Evolutionary conservation across 352 stramenopile genomes (phyloP), one percentile per base, ranked within the genome.

Genomic region (Phytophthora pinifolia): DNA sequence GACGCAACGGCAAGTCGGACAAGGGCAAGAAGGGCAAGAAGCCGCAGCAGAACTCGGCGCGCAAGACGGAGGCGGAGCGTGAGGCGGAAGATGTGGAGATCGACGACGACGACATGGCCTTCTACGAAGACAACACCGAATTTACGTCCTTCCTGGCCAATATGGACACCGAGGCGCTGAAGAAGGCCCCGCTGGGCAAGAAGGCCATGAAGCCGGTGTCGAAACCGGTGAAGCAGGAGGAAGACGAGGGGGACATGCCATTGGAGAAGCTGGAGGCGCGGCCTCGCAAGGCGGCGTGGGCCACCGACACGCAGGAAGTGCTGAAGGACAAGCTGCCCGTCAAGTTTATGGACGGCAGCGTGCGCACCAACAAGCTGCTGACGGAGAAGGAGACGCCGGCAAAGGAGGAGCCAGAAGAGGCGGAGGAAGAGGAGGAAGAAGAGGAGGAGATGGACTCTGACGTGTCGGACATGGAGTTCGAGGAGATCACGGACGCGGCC

Each of bases 271-370:
- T 92, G 41, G 85, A 95, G 61, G 79, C 79, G 38, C 70, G 62
- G 0, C 77, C 78, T 34, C 81, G 83, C 13, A 81, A 85, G 43
- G 76, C 79, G 1, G 72, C 74, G 9, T 89, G 79, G 76, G 62
- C 82, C 44, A 74, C 60, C 14, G 59, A 78, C 36, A 78, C 79
- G 49, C 74, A 86, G 46, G 68, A 80, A 32, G 67, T 88, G 46
- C 43, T 88, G 10, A 76, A 74, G 9, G 78, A 80, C 35, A 94
- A 94, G 55, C 58, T 94, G 57, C 81, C 83, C 3, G 82, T 94
- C 46, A 94, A 94, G 62, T 89, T 89, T 39, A 91, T 94, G 80
- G 83, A 94, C 50, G 83, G 83, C 35, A 91, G 74, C 17, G 76
- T 94, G 66, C 83, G 81, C 30, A 47, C 65, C 48, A 92, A 94